Percentiles rank a stretch among this genome's conserved stretches.
These are phyloP conservation scores for Epithele typhae DNA, from an alignment of 768 basidiomycete species.

Conservation along the genomic window DNA sequence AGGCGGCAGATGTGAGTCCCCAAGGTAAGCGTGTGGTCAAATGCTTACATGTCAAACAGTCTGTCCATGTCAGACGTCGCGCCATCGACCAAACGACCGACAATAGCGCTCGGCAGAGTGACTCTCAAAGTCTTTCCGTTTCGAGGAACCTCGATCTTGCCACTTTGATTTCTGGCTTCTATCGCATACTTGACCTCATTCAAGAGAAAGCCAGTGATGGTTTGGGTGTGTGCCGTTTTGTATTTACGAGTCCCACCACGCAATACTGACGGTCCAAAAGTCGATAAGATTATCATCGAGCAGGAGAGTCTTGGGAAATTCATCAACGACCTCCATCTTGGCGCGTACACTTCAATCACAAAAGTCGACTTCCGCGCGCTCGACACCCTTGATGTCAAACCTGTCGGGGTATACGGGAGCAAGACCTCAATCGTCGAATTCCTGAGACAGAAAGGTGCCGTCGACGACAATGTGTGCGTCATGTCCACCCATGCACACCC, in stretches of 20 bases:
- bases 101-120: no score
- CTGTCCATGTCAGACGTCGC: no score
- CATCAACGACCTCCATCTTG: constrained; percentile 45
- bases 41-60: no score
- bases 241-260: no score
- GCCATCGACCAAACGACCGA: no score
- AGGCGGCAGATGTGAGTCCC: no score
- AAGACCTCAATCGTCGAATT: constrained; percentile 46
- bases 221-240: constrained; percentile 49
- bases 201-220: constrained; percentile 47
- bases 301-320: constrained; percentile 45
- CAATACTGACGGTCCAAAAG: constrained; percentile 33
- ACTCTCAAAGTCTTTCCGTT: no score
- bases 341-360: constrained; percentile 50
- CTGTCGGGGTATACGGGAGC: constrained; percentile 56
- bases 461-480: constrained; percentile 40
- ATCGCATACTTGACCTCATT: constrained; percentile 52
- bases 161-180: no score
- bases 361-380: constrained; percentile 53
- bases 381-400: constrained; percentile 42
- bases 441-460: constrained; percentile 30
- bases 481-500: neutral
- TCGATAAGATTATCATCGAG: constrained; percentile 60
- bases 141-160: no score
- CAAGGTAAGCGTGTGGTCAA: no score